Base-by-base conservation (phyloP, 768 basidiomycete species). In the Russula virescens region DNA sequence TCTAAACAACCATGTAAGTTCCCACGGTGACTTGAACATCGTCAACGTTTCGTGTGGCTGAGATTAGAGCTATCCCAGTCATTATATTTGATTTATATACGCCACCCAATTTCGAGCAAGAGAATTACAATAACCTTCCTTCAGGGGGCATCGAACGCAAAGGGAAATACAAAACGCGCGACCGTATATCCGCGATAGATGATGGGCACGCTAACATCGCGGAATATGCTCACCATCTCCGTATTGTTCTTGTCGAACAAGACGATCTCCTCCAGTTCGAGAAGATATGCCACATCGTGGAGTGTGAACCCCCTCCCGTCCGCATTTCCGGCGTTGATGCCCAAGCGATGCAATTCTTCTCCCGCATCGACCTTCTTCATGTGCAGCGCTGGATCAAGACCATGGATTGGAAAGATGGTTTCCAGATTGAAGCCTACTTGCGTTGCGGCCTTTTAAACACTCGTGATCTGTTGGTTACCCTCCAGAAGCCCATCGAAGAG, bases 391-490 rank as follows among this genome's bases (percentile, higher is more conserved):
- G 77, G 73, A 66, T 88, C 47, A 71, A 71, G 34, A 73, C 71
- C 4, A 78, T 86, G 50, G 76, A 80, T 14, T 92, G 88, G 87
- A 72, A 75, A 5, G 78, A 90, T 35, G 87, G 85, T 0, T 94
- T 91, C 70, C 91, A 94, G 71, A 74, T 91, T 31, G 89, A 89
- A 70, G 81, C 83, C 0, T 75, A 91, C 13, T 71, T 93, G 7
- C 82, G 77, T 25, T 88, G 87, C 62, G 81, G 81, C 0, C 72
- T 82, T n/a, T 75, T 92, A 23, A 82, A 84, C 62, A 84, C 88
- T 0, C 73, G 73, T 8, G 87, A 90, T 40, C 50, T 93, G 1
- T 69, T 73, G 7, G 54, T 73, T 5, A 68, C 73, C 6, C 73
- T 90, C 43, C 71, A 78, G 19, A 75, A 77, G 1, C 71, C 69